A percentile compares a stretch with the other conserved stretches of the same genome.
Conservation (phyloP, 345 rosid species). For the Syzygium aromaticum region DNA sequence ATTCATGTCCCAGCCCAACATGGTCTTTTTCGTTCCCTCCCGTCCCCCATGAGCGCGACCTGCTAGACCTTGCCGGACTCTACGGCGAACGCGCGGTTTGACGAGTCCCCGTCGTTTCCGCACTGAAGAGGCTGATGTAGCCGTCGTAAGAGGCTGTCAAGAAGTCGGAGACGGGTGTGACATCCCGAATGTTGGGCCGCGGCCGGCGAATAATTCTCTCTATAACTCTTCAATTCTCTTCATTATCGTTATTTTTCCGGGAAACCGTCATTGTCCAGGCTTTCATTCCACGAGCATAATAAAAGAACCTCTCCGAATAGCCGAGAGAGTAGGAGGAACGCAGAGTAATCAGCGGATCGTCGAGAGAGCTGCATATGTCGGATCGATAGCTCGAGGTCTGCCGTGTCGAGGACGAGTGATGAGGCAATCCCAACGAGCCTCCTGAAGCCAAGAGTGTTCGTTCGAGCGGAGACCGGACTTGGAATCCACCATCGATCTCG, state of each 20-base stretch:
- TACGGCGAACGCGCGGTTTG: not conserved
- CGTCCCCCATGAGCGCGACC: not conserved
- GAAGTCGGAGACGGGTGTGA: not conserved
- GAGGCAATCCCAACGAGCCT: not conserved
- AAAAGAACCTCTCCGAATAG: too few species aligned
- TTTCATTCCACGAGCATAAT: too few species aligned
- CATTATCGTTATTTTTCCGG: too few species aligned
- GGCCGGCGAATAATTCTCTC: not conserved
- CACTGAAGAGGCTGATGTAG: not conserved
- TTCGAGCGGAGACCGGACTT: too few species aligned
- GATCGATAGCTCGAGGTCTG: not conserved
- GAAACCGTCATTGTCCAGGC: too few species aligned
- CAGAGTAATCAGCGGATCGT: too few species aligned
- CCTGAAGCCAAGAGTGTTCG: not conserved
- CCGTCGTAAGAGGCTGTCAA: not conserved
- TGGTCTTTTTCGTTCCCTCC: too few species aligned
- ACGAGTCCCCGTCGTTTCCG: not conserved
- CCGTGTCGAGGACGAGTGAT: not conserved
- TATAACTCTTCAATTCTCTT: too few species aligned
- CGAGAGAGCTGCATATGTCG: not conserved
- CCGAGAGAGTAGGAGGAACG: too few species aligned
- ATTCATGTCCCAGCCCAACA: too few species aligned
- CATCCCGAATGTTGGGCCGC: fast-evolving
- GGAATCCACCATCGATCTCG: too few species aligned
- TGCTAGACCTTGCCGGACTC: not conserved